A percentile compares a stretch with the other conserved stretches of the same genome.
Evolutionary conservation across 1,284 basidiomycete species (phyloP).

Genomic region (Cryptococcus sp.): DNA sequence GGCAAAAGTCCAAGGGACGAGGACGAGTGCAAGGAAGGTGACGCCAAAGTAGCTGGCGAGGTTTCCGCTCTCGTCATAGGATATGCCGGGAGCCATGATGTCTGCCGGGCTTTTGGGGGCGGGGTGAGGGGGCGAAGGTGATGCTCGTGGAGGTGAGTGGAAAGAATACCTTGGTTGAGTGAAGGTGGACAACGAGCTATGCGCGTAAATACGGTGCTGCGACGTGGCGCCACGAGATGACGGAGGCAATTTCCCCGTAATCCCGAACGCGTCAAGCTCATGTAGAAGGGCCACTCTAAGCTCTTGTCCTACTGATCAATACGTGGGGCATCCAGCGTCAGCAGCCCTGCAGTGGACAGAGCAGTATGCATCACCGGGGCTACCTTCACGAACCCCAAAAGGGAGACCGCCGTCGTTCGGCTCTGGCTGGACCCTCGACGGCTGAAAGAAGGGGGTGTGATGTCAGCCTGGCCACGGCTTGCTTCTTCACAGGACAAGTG

Average conservation of each 20-base stretch:
- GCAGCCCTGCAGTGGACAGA: too few relatives aligned
- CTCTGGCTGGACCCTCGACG: too few relatives aligned
- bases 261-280: background rate
- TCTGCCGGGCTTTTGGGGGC: constrained; percentile 5
- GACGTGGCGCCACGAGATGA: background rate
- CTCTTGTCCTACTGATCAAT: too few relatives aligned
- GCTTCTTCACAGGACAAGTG: too few relatives aligned
- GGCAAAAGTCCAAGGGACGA: constrained; percentile 69
- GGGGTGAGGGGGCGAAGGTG: background rate
- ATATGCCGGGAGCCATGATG: constrained; percentile 45
- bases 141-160: background rate
- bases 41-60: constrained; percentile 87
- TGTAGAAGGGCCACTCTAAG: background rate
- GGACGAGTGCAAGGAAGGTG: constrained; percentile 74
- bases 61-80: constrained; percentile 81
- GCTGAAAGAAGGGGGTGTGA: too few relatives aligned
- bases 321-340: too few relatives aligned
- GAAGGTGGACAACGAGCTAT: too few relatives aligned
- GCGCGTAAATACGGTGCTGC: too few relatives aligned
- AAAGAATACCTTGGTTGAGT: background rate
- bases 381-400: too few relatives aligned
- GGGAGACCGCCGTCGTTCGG: too few relatives aligned
- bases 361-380: too few relatives aligned
- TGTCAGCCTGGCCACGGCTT: too few relatives aligned
- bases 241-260: background rate